Evolutionary conservation across 345 rosid genomes (phyloP).

Genomic region (Xanthoceras sorbifolium): DNA sequence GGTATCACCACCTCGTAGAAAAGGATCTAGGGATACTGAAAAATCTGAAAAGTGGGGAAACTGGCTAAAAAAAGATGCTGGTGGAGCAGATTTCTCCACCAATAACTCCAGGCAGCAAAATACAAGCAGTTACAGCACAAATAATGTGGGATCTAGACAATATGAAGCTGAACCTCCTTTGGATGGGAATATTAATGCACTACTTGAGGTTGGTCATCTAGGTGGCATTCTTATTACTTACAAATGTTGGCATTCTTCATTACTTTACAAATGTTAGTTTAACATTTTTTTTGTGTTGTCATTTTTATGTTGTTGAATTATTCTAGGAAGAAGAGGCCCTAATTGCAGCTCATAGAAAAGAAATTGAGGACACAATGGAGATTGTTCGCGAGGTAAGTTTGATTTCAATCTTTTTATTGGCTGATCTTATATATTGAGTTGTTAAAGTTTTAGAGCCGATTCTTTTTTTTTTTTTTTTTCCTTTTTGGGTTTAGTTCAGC

Average conservation of each 20-base stretch:
- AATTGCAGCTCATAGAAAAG: constrained; percentile 91
- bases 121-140: constrained; percentile 40
- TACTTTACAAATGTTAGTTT: background rate
- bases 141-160: constrained; percentile 45
- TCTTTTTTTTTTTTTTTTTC: too few species aligned
- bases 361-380: constrained; percentile 99
- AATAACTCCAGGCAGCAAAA: constrained; percentile 46
- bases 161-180: constrained; percentile 52
- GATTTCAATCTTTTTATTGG: background rate
- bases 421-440: constrained; percentile 5
- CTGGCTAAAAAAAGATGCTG: constrained; percentile 53
- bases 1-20: constrained; percentile 82
- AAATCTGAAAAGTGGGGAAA: constrained; percentile 61
- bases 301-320: constrained; percentile 9
- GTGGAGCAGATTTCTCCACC: constrained; percentile 49
- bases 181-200: constrained; percentile 74
- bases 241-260: background rate
- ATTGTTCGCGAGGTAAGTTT: constrained; percentile 89
- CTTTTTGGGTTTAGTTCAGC: too few species aligned
- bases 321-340: constrained; percentile 92
- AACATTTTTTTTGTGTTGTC: background rate
- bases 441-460: background rate
- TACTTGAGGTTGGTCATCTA: constrained; percentile 68
- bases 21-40: constrained; percentile 68
- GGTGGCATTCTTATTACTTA: background rate